These are phyloP conservation scores for Penicillium paradoxum DNA, from an alignment of 495 filamentous ascomycete genomes.

Conservation along the genomic window DNA sequence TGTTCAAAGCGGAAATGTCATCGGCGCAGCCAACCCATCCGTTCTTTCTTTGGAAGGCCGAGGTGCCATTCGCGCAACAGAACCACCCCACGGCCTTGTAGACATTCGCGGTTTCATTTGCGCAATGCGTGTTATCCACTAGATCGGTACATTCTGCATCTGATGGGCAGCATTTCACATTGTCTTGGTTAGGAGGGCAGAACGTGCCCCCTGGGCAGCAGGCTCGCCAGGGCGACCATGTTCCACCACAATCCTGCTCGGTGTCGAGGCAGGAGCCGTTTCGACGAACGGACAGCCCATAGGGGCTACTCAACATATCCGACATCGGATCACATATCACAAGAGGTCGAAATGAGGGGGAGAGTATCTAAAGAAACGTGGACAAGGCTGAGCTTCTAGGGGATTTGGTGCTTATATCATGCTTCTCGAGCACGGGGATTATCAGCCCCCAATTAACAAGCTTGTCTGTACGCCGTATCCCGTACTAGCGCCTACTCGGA, in stretches of 20 bases:
- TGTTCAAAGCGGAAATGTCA: background rate
- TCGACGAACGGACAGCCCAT: conserved; percentile 3
- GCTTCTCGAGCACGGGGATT: too few relatives aligned
- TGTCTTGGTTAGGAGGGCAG: background rate
- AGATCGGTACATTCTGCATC: conserved; percentile 3
- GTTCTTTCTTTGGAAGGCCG: background rate
- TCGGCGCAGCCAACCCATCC: conserved; percentile 2
- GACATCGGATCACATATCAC: conserved; percentile 2
- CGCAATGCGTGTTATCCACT: conserved; percentile 1
- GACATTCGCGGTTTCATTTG: conserved; percentile 7
- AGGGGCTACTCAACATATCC: conserved; percentile 1
- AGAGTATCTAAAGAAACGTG: background rate
- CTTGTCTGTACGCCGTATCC: background rate
- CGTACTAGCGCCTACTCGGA: background rate
- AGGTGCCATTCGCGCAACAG: background rate
- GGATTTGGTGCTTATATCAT: background rate
- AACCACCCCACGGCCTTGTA: conserved; percentile 2
- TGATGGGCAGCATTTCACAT: conserved; percentile 4
- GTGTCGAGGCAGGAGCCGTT: conserved; percentile 4
- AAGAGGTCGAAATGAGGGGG: background rate
- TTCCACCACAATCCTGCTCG: background rate
- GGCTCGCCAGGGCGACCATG: conserved; percentile 1
- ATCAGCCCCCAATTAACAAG: too few relatives aligned
- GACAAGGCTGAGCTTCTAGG: background rate
- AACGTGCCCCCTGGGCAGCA: conserved; percentile 2